Evolutionary conservation across 495 filamentous ascomycete species (phyloP), one percentile per base, ranked within the genome.

Genomic region (Penicillium coffeae): DNA sequence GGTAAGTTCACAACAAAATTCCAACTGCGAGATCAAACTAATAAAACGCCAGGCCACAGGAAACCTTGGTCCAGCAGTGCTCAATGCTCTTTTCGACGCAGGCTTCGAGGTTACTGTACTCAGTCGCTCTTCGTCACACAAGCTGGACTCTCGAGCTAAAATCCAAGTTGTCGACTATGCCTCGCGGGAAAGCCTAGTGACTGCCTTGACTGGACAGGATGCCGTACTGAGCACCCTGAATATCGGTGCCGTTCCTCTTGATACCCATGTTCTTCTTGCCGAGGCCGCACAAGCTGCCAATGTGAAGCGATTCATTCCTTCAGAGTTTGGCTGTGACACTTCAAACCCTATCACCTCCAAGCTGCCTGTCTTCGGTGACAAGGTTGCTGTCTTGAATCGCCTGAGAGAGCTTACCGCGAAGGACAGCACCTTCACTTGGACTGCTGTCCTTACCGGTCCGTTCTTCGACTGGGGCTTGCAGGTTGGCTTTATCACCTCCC

Each of bases 241-340:
- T 13, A 52, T 61, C 3, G 38, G 51, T 0, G 66, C 59, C 0
- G 30, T 80, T 15, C 43, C 54, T 37, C 44, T 25, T 4, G 48
- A 52, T 1, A 55, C 51, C 0, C 80, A 86, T 47, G 60, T 60
- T 7, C 46, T 56, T 0, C 66, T 84, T 19, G 73, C 87, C 10
- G 82, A 87, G 43, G 85, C 84, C 2, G 74, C 81, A 0, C 58
- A 80, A 14, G 70, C 71, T 0, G 83, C 79, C 1, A 74, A 76
- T 12, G 81, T 88, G 2, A 69, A 75, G 58, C 75, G 83, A 21
- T 83, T 84, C 51, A 69, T 88, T 36, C 85, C 83, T 0, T 79
- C 76, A 9, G 82, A 86, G 51, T 89, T 81, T 48, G 86, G 85
- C 32, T 65, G 58, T 37, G 67, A 82, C 43, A 65, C 65, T 1